phyloP scores from a whole-genome alignment of 169 alveolate species.

The Haemoproteus tartakovskyi region DNA sequence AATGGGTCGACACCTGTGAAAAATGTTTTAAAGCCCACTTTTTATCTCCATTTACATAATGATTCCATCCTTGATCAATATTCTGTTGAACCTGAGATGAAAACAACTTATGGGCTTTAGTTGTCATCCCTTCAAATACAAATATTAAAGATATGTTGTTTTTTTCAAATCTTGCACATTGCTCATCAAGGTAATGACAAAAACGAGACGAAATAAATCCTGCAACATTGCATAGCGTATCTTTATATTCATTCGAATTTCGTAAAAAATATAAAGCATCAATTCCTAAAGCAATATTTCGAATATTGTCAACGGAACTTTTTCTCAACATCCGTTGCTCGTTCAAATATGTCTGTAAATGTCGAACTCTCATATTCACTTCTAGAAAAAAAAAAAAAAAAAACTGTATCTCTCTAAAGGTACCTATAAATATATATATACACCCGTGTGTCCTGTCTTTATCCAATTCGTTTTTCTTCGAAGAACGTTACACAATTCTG shows the following conservation, averaged over 20 bases:
- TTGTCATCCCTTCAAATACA: conserved; percentile 61
- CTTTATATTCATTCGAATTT: conserved; percentile 29
- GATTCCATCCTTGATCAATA: conserved; percentile 38
- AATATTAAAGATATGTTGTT: conserved; percentile 24
- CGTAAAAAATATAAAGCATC: conserved; percentile 64
- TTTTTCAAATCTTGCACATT: conserved; percentile 45
- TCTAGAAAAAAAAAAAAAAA: conserved; percentile 1
- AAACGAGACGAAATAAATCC: conserved; percentile 63
- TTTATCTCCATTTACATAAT: conserved; percentile 32
- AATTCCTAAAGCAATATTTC: conserved; percentile 43
- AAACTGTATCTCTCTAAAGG: background rate
- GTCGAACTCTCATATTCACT: conserved; percentile 76
- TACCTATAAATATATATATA: background rate
- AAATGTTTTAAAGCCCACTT: conserved; percentile 17
- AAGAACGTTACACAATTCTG: too few relatives aligned
- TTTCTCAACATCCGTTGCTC: conserved; percentile 70
- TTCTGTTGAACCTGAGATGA: conserved; percentile 20
- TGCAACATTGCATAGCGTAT: conserved; percentile 43
- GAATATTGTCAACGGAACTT: conserved; percentile 23
- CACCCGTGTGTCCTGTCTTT: too few relatives aligned
- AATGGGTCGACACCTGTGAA: conserved; percentile 10
- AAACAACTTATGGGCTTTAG: conserved; percentile 38
- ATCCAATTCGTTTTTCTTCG: too few relatives aligned
- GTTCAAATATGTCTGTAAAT: conserved; percentile 68
- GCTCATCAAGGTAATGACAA: conserved; percentile 35